Percentiles rank a stretch among this genome's conserved stretches.
Conservation (phyloP, 2,329 filamentous ascomycete genomes). For the Ophiostoma himal-ulmi region DNA sequence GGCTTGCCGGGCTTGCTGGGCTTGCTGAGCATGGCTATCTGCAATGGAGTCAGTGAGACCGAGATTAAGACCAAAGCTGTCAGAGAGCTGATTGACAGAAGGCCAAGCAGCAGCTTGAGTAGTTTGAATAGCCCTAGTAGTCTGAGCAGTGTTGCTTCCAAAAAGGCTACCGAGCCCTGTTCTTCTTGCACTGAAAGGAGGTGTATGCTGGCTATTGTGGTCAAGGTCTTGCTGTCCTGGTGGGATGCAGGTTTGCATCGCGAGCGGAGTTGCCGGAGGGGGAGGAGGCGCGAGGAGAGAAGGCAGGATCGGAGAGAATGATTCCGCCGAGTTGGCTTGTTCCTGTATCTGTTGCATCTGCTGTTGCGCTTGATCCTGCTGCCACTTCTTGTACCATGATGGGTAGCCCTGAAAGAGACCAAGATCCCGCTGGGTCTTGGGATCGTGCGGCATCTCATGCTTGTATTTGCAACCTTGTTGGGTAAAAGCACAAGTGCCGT, state of each 20-base stretch:
- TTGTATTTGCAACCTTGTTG: constrained; percentile 85
- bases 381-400: constrained; percentile 53
- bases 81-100: not conserved
- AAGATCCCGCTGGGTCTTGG: constrained; percentile 58
- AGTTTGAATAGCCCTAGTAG: not conserved
- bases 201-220: not conserved
- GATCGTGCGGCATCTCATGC: constrained; percentile 78
- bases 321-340: not conserved
- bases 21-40: not conserved
- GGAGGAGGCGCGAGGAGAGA: not conserved
- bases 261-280: not conserved
- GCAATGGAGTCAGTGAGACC: not conserved
- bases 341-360: not conserved
- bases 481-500: constrained; percentile 75
- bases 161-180: not conserved
- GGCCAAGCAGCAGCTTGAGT: not conserved
- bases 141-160: too few relatives aligned
- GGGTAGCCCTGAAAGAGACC: constrained; percentile 65
- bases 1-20: not conserved
- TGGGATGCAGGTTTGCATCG: not conserved
- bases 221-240: not conserved
- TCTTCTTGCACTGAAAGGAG: not conserved
- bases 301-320: not conserved
- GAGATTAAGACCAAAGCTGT: not conserved
- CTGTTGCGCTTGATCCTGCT: constrained; percentile 35